A percentile compares a stretch with the other conserved stretches of the same genome.
These are phyloP conservation scores for Xylariaceae sp. DNA, from an alignment of 2,329 filamentous ascomycete genomes.

Conservation along the genomic window DNA sequence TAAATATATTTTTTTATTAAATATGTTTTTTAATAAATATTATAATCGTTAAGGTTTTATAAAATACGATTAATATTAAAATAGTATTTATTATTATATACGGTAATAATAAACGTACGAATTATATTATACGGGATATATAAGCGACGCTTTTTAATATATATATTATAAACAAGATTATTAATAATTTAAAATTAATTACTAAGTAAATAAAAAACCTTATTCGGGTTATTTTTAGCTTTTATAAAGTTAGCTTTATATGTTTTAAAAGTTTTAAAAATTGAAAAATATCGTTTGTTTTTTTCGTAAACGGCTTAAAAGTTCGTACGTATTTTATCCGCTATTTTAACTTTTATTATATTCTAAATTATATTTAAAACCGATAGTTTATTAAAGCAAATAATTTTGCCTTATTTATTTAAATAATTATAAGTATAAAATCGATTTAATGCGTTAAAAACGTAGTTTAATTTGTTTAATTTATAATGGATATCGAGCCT, in stretches of 20 bases:
- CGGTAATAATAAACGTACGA: background rate
- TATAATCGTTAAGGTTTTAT: conserved; percentile 1
- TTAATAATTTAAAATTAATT: conserved; percentile 1
- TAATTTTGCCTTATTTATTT: background rate
- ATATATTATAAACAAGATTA: background rate
- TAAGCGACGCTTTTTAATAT: background rate
- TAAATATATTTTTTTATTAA: conserved; percentile 3
- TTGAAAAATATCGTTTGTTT: background rate
- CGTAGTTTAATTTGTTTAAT: background rate
- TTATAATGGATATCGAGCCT: background rate
- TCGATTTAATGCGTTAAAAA: background rate
- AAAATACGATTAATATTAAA: conserved; percentile 1
- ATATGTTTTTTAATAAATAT: background rate
- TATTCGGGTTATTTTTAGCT: background rate
- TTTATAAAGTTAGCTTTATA: background rate
- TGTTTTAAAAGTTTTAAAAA: background rate
- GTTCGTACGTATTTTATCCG: background rate
- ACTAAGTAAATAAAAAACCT: background rate
- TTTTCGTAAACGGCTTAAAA: background rate
- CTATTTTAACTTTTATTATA: background rate
- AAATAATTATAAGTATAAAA: background rate
- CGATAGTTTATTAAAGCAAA: background rate
- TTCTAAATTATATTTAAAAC: conserved; percentile 1
- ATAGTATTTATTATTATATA: conserved; percentile 2
- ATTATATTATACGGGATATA: conserved; percentile 1